Percentiles rank a stretch among this genome's conserved stretches.
These are phyloP conservation scores for Solanum raphanifolium DNA, from an alignment of 257 asterid genomes.

Conservation along the genomic window DNA sequence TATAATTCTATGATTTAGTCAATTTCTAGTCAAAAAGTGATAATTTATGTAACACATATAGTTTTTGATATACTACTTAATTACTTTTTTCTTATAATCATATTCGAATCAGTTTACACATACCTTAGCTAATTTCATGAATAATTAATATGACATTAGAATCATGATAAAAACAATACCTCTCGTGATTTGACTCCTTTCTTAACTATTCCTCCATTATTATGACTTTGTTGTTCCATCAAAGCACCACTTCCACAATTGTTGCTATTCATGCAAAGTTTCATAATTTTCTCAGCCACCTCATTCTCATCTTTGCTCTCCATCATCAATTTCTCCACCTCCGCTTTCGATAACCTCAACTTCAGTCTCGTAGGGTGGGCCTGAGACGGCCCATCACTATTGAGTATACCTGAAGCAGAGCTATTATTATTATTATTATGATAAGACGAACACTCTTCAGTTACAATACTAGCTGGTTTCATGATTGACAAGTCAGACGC, in stretches of 20 bases:
- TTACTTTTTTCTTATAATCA: neutral
- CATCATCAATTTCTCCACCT: constrained; percentile 65
- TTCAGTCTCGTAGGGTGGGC: constrained; percentile 28
- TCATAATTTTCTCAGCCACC: constrained; percentile 51
- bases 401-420: neutral
- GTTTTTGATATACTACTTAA: neutral
- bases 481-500: constrained; percentile 54
- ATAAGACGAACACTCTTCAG: neutral
- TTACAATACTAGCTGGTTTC: constrained; percentile 41
- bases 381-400: neutral
- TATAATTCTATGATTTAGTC: neutral
- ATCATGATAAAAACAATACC: constrained; percentile 22
- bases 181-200: constrained; percentile 36
- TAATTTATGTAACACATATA: neutral
- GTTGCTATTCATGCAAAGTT: constrained; percentile 29
- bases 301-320: constrained; percentile 54
- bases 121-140: rapidly evolving
- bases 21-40: neutral
- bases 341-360: constrained; percentile 63
- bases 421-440: neutral
- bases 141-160: neutral
- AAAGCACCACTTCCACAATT: neutral
- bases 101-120: neutral
- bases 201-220: constrained; percentile 6
- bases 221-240: neutral